Base-by-base conservation (phyloP, 2,329 filamentous ascomycete species). In the Fusarium succisae region DNA sequence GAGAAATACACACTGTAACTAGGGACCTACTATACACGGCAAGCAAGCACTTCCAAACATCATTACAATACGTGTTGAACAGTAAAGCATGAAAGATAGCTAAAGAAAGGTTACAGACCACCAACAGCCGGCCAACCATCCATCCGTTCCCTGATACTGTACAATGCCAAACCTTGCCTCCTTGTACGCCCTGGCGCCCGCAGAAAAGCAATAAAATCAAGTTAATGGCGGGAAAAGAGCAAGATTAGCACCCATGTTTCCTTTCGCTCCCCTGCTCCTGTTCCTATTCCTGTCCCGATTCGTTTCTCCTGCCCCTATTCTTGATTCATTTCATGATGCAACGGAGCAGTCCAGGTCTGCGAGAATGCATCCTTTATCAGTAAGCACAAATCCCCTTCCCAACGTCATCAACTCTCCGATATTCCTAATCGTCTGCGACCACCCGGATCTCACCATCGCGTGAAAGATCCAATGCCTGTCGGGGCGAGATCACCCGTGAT, bases 391-490 rank as follows among this genome's bases (percentile, higher is more conserved):
- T 53, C 58, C 38, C 50, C 38, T 28, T 68, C 39, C 60, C 54
- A 48, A 57, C 57, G 18, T 63, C 60, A 26, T 75, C 64, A 54
- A 68, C 60, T 51, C 45, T 61, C 53, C 47, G 39, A 26, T 48
- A 48, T 54, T 50, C 54, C 51, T 56, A 75, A 47, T 73, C 45
- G 9, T 73, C 73, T 53, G 63, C 43, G 60, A 77, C 68, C 54
- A 79, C 73, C 14, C 67, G 63, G 24, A 79, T 79, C 63, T 78
- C 73, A 7, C 59, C 51, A 45, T 65, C 68, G 26, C 76, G 73
- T 22, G 69, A 58, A 35, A 78, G 44, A 22, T 77, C 71, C 20
- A 79, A 32, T 26, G 67, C 75, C 56, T 73, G 72, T 50, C 75
- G 73, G 28, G 77, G 73, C 22, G 75, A 71, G 7, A 64, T 22